A percentile compares a stretch with the other conserved stretches of the same genome.
These are phyloP conservation scores for Trichosporon coremiiforme DNA, from an alignment of 1,284 basidiomycete species.

Conservation along the genomic window DNA sequence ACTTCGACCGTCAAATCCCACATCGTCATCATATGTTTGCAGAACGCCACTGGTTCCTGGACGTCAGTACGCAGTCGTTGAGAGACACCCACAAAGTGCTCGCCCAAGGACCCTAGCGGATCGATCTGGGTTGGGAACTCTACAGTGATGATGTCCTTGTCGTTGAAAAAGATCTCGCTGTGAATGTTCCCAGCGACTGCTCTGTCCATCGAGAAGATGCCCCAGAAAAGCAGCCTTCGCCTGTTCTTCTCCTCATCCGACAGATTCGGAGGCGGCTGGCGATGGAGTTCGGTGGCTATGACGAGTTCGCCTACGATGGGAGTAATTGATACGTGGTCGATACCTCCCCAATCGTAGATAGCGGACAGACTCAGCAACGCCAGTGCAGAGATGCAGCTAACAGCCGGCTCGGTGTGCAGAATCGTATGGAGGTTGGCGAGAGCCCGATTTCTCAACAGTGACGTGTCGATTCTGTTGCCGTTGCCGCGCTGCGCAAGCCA, in stretches of 20 bases:
- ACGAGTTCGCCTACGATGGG: constrained; percentile 9
- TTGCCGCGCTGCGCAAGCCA: constrained; percentile 16
- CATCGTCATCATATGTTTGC: constrained; percentile 13
- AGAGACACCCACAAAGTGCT: neutral
- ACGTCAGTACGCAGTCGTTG: neutral
- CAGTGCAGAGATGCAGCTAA: constrained; percentile 10
- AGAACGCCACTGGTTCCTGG: constrained; percentile 13
- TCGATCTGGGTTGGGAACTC: constrained; percentile 10
- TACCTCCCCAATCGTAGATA: constrained; percentile 12
- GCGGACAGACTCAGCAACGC: constrained; percentile 4
- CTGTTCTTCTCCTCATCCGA: constrained; percentile 13
- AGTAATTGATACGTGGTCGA: constrained; percentile 1
- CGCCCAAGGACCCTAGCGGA: neutral
- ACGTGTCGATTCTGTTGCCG: constrained; percentile 5
- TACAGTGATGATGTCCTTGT: constrained; percentile 10
- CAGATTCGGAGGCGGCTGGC: neutral
- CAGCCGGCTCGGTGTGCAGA: constrained; percentile 1
- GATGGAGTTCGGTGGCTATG: constrained; percentile 4
- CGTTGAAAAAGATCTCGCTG: constrained; percentile 12
- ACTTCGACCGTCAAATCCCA: constrained; percentile 9
- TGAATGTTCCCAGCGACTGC: constrained; percentile 15
- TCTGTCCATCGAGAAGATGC: constrained; percentile 17
- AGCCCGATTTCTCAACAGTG: constrained; percentile 9
- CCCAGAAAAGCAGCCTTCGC: constrained; percentile 6
- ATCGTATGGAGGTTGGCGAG: constrained; percentile 12